A percentile compares a stretch with the other conserved stretches of the same genome.
phyloP scores from a whole-genome alignment of 139 green algal genomes.

The Astrephomene gubernaculifera region DNA sequence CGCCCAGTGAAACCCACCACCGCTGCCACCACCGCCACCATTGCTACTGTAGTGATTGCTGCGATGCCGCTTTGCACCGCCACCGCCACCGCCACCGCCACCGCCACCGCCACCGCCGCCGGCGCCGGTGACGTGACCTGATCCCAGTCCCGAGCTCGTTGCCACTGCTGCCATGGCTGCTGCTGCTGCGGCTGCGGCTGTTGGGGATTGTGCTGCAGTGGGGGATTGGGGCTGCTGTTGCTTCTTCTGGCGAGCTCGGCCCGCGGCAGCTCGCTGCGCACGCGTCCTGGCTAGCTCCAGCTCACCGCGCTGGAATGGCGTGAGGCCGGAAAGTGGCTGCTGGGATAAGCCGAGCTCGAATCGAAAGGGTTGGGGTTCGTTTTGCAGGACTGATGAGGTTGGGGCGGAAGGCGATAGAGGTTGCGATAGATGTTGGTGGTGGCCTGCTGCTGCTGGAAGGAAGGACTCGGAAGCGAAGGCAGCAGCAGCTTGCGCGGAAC shows the following conservation, averaged over 20 bases:
- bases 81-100: not conserved
- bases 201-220: no score
- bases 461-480: not conserved
- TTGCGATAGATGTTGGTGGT: not conserved
- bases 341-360: not conserved
- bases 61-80: no score
- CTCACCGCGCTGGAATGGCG: slow-evolving; percentile 53
- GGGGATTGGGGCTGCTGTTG: not conserved
- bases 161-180: not conserved
- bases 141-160: no score
- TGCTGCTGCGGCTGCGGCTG: not conserved
- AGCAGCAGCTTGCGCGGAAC: not conserved
- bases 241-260: slow-evolving; percentile 4
- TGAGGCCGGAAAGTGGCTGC: not conserved
- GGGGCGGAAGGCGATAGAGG: not conserved
- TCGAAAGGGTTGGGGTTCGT: not conserved
- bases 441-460: not conserved
- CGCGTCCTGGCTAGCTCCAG: slow-evolving; percentile 57
- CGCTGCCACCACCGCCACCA: not conserved
- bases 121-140: not conserved
- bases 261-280: slow-evolving; percentile 56
- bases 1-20: no score
- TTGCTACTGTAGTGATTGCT: not conserved
- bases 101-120: not conserved
- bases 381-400: not conserved